Percentiles rank a stretch among this genome's conserved stretches.
phyloP scores from a whole-genome alignment of 352 stramenopile species.

The Phytophthora meadii region DNA sequence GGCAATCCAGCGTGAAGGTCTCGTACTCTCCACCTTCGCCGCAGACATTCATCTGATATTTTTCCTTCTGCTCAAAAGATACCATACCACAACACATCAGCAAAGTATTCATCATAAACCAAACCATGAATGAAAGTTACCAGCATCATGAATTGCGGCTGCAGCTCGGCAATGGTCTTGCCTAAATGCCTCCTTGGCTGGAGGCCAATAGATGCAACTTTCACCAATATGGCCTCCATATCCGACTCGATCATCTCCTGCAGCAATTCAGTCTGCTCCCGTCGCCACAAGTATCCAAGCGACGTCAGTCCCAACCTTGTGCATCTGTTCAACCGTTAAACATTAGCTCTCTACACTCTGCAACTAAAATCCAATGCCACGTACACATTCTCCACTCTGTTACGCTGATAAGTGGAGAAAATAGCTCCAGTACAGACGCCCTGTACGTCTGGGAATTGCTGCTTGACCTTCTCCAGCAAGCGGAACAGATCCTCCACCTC shows the following conservation, averaged over 20 bases:
- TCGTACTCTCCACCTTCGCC: slow-evolving; percentile 99
- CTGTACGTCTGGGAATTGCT: slow-evolving; percentile 86
- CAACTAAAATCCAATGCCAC: slow-evolving; percentile 15
- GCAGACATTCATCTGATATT: slow-evolving; percentile 98
- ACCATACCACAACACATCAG: slow-evolving; percentile 13
- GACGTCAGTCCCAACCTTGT: slow-evolving; percentile 93
- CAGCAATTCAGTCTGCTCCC: slow-evolving; percentile 92
- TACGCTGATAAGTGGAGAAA: slow-evolving; percentile 99
- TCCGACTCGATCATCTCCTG: slow-evolving; percentile 95
- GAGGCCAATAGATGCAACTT: slow-evolving; percentile 94
- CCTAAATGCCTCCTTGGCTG: slow-evolving; percentile 85
- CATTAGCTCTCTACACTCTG: background rate
- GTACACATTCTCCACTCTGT: slow-evolving; percentile 96
- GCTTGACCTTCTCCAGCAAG: slow-evolving; percentile 88
- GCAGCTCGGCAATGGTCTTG: slow-evolving; percentile 88
- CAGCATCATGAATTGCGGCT: slow-evolving; percentile 91
- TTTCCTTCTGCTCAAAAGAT: slow-evolving; percentile 75
- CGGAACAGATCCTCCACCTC: slow-evolving; percentile 98
- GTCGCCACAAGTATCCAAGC: slow-evolving; percentile 96
- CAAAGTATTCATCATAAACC: background rate
- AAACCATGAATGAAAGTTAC: slow-evolving; percentile 21
- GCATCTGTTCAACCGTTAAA: slow-evolving; percentile 66
- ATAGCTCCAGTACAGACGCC: slow-evolving; percentile 98
- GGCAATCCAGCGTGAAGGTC: slow-evolving; percentile 98
- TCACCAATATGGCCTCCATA: slow-evolving; percentile 97